These are phyloP conservation scores for Pythium monospermum DNA, from an alignment of 352 stramenopile genomes.

Conservation along the genomic window DNA sequence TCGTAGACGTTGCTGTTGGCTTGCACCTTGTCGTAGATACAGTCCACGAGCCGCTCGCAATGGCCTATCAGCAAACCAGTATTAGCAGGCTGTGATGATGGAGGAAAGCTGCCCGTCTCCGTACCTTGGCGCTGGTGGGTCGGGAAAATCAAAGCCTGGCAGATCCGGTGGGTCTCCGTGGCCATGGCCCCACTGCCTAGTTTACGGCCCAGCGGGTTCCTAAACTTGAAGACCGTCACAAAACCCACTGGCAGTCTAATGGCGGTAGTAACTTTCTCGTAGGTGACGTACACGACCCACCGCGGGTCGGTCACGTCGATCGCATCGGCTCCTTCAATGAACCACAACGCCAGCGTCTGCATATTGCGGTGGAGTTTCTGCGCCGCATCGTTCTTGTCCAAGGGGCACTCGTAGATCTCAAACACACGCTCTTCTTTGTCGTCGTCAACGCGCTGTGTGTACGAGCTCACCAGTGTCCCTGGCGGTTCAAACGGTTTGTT, in stretches of 20 bases:
- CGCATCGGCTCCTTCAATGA: slow-evolving; percentile 81
- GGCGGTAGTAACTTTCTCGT: slow-evolving; percentile 33
- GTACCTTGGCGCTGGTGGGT: slow-evolving; percentile 73
- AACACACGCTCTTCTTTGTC: slow-evolving; percentile 31
- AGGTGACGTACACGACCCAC: slow-evolving; percentile 78
- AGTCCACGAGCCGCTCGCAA: slow-evolving; percentile 65
- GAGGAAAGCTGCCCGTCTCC: background rate
- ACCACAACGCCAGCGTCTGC: slow-evolving; percentile 74
- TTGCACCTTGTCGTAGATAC: slow-evolving; percentile 51
- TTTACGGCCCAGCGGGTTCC: slow-evolving; percentile 65
- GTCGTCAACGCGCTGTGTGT: slow-evolving; percentile 25
- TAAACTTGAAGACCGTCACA: slow-evolving; percentile 83
- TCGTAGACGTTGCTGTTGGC: slow-evolving; percentile 62
- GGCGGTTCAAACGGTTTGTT: slow-evolving; percentile 32
- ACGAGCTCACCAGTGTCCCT: slow-evolving; percentile 35
- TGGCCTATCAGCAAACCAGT: slow-evolving; percentile 32
- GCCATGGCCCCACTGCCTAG: slow-evolving; percentile 19
- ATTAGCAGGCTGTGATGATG: too few species aligned
- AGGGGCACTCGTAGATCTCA: slow-evolving; percentile 60
- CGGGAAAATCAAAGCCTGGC: slow-evolving; percentile 75
- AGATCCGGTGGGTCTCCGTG: slow-evolving; percentile 79
- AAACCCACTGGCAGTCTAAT: slow-evolving; percentile 52
- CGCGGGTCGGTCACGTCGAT: slow-evolving; percentile 70
- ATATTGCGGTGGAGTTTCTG: slow-evolving; percentile 59
- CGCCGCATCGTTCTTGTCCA: slow-evolving; percentile 48